These are phyloP conservation scores for Colletotrichum graminicola DNA, from an alignment of 2,329 filamentous ascomycete species.

Conservation along the genomic window DNA sequence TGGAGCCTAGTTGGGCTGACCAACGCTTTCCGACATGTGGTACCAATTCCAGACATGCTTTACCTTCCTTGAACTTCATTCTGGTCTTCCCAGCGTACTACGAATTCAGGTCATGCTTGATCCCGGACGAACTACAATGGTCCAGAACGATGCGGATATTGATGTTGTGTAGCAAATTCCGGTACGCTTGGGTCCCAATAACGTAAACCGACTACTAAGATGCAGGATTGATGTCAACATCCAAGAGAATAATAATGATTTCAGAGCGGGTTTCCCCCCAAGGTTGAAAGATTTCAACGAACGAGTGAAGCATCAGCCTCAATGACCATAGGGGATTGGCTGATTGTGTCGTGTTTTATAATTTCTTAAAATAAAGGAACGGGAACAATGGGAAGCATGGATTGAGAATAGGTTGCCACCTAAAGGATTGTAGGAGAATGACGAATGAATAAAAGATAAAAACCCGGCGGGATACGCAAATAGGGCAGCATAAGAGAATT, in stretches of 20 bases:
- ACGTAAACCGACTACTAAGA: not conserved
- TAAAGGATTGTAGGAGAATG: too few species aligned
- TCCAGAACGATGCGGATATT: too few species aligned
- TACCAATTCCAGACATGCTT: not conserved
- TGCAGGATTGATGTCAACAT: not conserved
- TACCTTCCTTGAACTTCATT: not conserved
- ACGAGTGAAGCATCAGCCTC: not conserved
- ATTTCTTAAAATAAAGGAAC: too few species aligned
- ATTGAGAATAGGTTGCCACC: too few species aligned
- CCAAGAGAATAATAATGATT: not conserved
- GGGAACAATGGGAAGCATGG: too few species aligned
- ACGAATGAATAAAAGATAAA: not conserved
- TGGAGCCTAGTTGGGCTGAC: not conserved
- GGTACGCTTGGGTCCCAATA: not conserved
- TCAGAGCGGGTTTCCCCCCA: not conserved
- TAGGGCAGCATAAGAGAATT: not conserved
- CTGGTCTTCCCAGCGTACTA: not conserved
- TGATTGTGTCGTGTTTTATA: not conserved
- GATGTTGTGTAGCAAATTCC: not conserved
- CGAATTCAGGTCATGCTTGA: not conserved
- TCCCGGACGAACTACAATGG: not conserved
- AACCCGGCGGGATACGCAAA: not conserved
- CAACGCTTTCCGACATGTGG: not conserved
- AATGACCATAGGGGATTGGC: too few species aligned
- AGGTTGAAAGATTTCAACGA: not conserved